Evolutionary conservation across 2,329 filamentous ascomycete genomes (phyloP).

Genomic region (Fonsecaea erecta): DNA sequence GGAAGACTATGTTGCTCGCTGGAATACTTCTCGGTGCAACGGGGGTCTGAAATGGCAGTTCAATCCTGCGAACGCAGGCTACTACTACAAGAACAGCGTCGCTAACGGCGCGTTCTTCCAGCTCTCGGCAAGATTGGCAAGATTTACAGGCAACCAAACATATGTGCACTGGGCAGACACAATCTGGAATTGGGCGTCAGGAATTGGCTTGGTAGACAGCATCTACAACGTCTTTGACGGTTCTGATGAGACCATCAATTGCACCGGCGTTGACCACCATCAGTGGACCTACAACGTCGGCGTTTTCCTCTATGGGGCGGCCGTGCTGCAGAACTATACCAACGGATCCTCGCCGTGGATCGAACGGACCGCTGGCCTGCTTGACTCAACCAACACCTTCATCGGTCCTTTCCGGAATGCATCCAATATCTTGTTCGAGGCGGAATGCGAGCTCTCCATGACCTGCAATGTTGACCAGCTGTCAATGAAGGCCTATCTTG

Average conservation of each 20-base stretch:
- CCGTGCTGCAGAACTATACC: constrained; percentile 58
- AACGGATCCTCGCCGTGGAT: constrained; percentile 62
- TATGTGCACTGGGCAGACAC: constrained; percentile 67
- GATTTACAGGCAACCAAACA: constrained; percentile 65
- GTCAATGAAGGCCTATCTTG: constrained; percentile 72
- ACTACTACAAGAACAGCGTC: constrained; percentile 72
- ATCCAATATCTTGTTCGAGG: constrained; percentile 66
- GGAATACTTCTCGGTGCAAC: constrained; percentile 69
- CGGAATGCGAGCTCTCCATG: constrained; percentile 64
- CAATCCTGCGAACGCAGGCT: constrained; percentile 74
- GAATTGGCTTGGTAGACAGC: constrained; percentile 63
- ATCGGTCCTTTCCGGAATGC: constrained; percentile 50
- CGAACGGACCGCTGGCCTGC: constrained; percentile 59
- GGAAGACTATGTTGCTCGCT: constrained; percentile 70
- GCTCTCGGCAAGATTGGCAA: constrained; percentile 74
- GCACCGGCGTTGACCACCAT: constrained; percentile 63
- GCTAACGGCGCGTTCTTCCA: constrained; percentile 85
- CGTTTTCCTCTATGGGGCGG: constrained; percentile 56
- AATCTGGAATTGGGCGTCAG: constrained; percentile 65
- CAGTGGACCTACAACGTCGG: constrained; percentile 72
- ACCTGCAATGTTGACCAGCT: constrained; percentile 73
- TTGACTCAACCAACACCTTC: constrained; percentile 56
- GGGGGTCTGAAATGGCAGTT: constrained; percentile 85
- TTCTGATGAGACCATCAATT: constrained; percentile 59
- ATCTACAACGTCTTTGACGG: constrained; percentile 70